Percentiles rank a stretch among this genome's conserved stretches.
Evolutionary conservation across 192 early-diverging fungal genomes (phyloP).

Genomic region (Rhizoclosmatium globosum): DNA sequence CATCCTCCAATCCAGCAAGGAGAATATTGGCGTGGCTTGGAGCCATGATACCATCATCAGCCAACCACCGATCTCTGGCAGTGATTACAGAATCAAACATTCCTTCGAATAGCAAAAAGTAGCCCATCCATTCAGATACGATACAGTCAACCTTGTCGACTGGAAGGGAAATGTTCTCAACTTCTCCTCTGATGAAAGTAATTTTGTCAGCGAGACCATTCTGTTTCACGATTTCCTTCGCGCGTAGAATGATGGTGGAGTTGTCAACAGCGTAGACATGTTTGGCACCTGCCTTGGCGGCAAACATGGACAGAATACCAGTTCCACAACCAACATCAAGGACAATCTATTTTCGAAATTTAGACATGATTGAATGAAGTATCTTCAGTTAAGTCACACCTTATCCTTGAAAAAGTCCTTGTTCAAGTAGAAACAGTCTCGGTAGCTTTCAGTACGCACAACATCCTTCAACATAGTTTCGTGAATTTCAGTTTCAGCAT

Average conservation of each 20-base stretch:
- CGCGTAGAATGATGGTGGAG: constrained; percentile 85
- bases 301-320: constrained; percentile 93
- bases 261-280: constrained; percentile 82
- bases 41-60: constrained; percentile 67
- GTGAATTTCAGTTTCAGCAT: constrained; percentile 69
- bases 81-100: constrained; percentile 91
- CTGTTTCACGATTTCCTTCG: constrained; percentile 75
- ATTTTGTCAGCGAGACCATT: constrained; percentile 70
- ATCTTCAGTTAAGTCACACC: constrained; percentile 22
- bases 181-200: constrained; percentile 76
- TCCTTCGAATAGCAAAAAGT: constrained; percentile 88
- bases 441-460: constrained; percentile 82
- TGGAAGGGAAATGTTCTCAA: constrained; percentile 82
- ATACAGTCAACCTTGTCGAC: constrained; percentile 84
- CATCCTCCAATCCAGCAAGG: constrained; percentile 78
- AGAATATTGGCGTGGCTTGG: constrained; percentile 78
- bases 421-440: constrained; percentile 85
- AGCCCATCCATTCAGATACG: constrained; percentile 95
- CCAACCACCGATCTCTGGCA: constrained; percentile 83
- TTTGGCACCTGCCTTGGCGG: constrained; percentile 84
- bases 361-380: neutral
- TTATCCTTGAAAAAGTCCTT: constrained; percentile 86
- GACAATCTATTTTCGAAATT: constrained; percentile 53
- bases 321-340: constrained; percentile 92
- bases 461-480: constrained; percentile 89